phyloP scores from a whole-genome alignment of 805 yeast species.

The Candida silvicultrix region DNA sequence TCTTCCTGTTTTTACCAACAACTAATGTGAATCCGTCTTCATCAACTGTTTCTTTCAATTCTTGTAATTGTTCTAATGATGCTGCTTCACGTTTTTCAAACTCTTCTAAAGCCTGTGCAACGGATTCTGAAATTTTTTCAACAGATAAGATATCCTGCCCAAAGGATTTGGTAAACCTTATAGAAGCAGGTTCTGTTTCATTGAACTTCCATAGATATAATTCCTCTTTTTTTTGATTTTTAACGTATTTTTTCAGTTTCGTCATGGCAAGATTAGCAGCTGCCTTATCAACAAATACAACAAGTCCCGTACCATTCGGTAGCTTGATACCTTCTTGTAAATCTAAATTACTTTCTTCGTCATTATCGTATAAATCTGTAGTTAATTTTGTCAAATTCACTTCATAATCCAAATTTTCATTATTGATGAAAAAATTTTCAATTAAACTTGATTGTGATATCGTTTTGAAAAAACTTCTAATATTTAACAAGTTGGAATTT shows the following conservation, averaged over 20 bases:
- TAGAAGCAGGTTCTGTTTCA: slow-evolving; percentile 25
- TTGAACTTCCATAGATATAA: slow-evolving; percentile 27
- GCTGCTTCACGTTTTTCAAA: slow-evolving; percentile 69
- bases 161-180: slow-evolving; percentile 36
- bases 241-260: slow-evolving; percentile 46
- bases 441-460: slow-evolving; percentile 62
- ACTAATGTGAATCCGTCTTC: slow-evolving; percentile 94
- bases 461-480: slow-evolving; percentile 52
- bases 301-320: slow-evolving; percentile 70
- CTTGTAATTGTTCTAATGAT: slow-evolving; percentile 46
- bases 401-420: slow-evolving; percentile 36
- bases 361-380: slow-evolving; percentile 41
- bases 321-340: slow-evolving; percentile 36
- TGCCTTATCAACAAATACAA: slow-evolving; percentile 68
- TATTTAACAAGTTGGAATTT: slow-evolving; percentile 41
- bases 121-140: slow-evolving; percentile 42
- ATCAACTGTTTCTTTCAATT: slow-evolving; percentile 62
- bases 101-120: slow-evolving; percentile 54
- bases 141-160: slow-evolving; percentile 36
- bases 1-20: slow-evolving; percentile 80
- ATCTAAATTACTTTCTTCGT: slow-evolving; percentile 12
- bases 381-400: slow-evolving; percentile 54
- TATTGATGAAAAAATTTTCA: slow-evolving; percentile 39
- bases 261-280: slow-evolving; percentile 58
- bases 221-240: slow-evolving; percentile 31